A percentile compares a stretch with the other conserved stretches of the same genome.
Evolutionary conservation across 2,329 filamentous ascomycete genomes (phyloP).

Genomic region (Claviceps sp.): DNA sequence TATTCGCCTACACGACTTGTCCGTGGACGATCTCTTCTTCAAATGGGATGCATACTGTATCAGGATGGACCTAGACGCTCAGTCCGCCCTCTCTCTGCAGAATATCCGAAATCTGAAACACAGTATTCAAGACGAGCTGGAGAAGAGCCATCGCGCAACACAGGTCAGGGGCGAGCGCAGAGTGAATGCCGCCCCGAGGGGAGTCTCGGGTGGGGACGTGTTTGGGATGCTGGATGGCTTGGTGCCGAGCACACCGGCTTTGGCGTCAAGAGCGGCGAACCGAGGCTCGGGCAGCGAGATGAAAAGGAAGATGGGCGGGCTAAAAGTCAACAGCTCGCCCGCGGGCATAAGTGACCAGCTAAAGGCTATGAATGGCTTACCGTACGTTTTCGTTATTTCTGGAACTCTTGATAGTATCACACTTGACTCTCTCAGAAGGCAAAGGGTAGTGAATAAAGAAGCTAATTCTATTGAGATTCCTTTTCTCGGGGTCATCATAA

Average conservation of each 20-base stretch:
- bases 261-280: conserved; percentile 29
- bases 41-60: conserved; percentile 99
- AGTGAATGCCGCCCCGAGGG: conserved; percentile 48
- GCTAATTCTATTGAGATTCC: neutral
- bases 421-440: too few species aligned
- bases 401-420: too few species aligned
- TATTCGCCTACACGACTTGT: conserved; percentile 68
- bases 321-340: conserved; percentile 21
- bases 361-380: conserved; percentile 15
- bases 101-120: conserved; percentile 71
- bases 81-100: conserved; percentile 47
- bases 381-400: conserved; percentile 12
- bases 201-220: conserved; percentile 51
- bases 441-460: too few species aligned
- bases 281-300: conserved; percentile 16
- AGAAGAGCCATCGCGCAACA: conserved; percentile 56
- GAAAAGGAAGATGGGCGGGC: conserved; percentile 20
- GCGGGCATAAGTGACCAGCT: conserved; percentile 21
- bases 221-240: conserved; percentile 73
- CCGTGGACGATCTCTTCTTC: conserved; percentile 80
- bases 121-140: conserved; percentile 70
- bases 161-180: conserved; percentile 52
- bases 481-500: neutral
- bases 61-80: conserved; percentile 77
- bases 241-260: conserved; percentile 47